phyloP scores from a whole-genome alignment of 108 stramenopile species.

The Stephanodiscus triporus region DNA sequence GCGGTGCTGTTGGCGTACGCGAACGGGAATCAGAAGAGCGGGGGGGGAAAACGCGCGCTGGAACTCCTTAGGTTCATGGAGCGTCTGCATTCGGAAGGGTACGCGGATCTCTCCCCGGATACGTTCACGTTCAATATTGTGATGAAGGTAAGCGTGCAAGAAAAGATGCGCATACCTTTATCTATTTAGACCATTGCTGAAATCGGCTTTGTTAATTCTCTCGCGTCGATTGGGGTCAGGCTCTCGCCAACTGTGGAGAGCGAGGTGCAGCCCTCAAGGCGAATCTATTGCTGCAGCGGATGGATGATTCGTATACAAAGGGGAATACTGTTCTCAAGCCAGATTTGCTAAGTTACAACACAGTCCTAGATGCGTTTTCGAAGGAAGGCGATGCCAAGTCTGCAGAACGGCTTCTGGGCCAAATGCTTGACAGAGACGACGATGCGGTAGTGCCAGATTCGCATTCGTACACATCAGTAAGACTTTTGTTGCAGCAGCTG shows the following conservation, averaged over 20 bases:
- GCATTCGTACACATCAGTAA: conserved; percentile 37
- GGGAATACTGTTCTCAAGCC: conserved; percentile 30
- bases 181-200: no score
- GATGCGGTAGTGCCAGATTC: conserved; percentile 18
- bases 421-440: conserved; percentile 27
- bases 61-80: conserved; percentile 41
- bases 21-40: conserved; percentile 26
- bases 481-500: background rate
- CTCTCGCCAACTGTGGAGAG: conserved; percentile 38
- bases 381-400: conserved; percentile 41
- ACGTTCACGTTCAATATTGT: conserved; percentile 35
- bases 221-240: background rate
- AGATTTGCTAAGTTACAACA: conserved; percentile 47
- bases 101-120: conserved; percentile 17
- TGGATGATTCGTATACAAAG: conserved; percentile 27
- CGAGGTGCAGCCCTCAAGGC: conserved; percentile 40
- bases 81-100: conserved; percentile 38
- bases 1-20: conserved; percentile 46
- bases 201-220: no score
- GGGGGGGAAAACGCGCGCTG: conserved; percentile 40
- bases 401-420: conserved; percentile 29
- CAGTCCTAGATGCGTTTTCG: conserved; percentile 51
- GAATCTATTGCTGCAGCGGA: conserved; percentile 23
- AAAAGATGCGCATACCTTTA: no score
- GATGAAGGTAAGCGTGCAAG: conserved; percentile 16